These are phyloP conservation scores for Fusarium buharicum DNA, from an alignment of 2,329 filamentous ascomycete genomes.

Conservation along the genomic window DNA sequence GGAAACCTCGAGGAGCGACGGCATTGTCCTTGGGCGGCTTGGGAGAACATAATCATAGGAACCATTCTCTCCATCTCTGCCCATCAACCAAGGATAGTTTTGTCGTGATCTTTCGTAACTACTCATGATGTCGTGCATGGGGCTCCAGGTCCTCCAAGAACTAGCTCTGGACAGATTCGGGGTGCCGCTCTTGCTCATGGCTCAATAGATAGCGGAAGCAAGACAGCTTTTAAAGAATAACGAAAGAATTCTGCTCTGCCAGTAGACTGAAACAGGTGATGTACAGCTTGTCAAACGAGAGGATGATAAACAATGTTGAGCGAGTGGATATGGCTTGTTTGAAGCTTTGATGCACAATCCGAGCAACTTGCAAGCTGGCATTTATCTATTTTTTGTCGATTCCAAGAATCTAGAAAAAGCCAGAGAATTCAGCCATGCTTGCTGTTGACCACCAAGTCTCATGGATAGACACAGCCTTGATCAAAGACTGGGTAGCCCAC, in stretches of 20 bases:
- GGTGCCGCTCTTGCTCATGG: constrained; percentile 18
- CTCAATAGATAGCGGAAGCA: background rate
- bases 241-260: constrained; percentile 5
- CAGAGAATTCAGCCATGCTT: background rate
- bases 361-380: background rate
- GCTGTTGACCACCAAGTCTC: background rate
- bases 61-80: background rate
- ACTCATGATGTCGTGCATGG: constrained; percentile 31
- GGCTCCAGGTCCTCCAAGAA: constrained; percentile 48
- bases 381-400: constrained; percentile 13
- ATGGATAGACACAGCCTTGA: background rate
- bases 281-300: background rate
- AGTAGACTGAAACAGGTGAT: background rate
- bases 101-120: constrained; percentile 47
- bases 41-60: constrained; percentile 1
- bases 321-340: constrained; percentile 9
- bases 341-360: background rate
- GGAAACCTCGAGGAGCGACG: constrained; percentile 20
- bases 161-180: constrained; percentile 31
- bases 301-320: background rate
- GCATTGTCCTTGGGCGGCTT: constrained; percentile 9
- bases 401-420: background rate
- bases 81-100: constrained; percentile 46
- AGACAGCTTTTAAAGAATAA: background rate
- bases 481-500: background rate